These are phyloP conservation scores for Calonectria pseudoreteaudii DNA, from an alignment of 2,329 filamentous ascomycete genomes.

Conservation along the genomic window DNA sequence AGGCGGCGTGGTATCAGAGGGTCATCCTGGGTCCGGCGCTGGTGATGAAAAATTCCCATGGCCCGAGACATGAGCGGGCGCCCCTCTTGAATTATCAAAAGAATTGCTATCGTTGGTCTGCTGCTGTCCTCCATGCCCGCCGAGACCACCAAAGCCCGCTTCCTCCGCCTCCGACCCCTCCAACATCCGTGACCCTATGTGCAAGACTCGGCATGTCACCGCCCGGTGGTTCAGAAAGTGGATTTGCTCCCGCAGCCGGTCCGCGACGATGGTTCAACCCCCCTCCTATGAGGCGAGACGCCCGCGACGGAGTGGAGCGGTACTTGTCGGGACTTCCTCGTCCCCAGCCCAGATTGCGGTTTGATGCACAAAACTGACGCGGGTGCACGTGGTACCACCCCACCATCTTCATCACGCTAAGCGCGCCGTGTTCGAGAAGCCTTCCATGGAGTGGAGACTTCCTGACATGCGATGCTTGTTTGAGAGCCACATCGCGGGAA, in stretches of 20 bases:
- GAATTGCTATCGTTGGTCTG: conserved; percentile 33
- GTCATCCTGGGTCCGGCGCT: conserved; percentile 28
- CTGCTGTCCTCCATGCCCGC: conserved; percentile 23
- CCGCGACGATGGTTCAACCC: conserved; percentile 39
- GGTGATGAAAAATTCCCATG: conserved; percentile 24
- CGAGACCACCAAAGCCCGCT: conserved; percentile 19
- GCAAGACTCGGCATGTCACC: conserved; percentile 31
- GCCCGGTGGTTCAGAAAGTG: conserved; percentile 39
- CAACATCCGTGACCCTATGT: conserved; percentile 21
- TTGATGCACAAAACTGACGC: conserved; percentile 43
- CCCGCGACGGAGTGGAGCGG: conserved; percentile 22
- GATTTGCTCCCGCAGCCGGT: conserved; percentile 32
- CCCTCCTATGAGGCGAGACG: conserved; percentile 27
- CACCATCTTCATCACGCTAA: conserved; percentile 21
- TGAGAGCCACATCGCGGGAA: conserved; percentile 21
- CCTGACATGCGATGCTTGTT: conserved; percentile 7
- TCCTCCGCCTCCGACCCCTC: conserved; percentile 26
- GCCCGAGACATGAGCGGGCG: conserved; percentile 34
- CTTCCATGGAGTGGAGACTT: conserved; percentile 36
- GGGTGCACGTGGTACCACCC: conserved; percentile 38
- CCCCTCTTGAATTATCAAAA: conserved; percentile 39
- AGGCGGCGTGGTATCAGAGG: conserved; percentile 27
- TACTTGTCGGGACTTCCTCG: conserved; percentile 30
- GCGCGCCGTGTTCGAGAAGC: conserved; percentile 41
- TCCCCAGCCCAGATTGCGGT: conserved; percentile 41